Evolutionary conservation across 495 filamentous ascomycete species (phyloP).

Genomic region (Podospora tetraspora): DNA sequence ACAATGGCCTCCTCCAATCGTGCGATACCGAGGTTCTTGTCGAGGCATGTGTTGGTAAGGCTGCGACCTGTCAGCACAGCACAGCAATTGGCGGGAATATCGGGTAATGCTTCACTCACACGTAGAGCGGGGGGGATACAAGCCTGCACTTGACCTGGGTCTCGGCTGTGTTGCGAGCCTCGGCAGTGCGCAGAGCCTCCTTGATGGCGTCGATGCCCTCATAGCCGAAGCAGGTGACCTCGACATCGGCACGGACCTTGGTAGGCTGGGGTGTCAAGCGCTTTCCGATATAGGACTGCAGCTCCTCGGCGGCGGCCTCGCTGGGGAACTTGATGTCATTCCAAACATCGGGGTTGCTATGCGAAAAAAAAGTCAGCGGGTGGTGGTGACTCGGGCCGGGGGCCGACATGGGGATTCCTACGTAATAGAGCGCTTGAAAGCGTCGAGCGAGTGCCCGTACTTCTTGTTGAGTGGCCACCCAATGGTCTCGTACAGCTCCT

Average conservation of each 20-base stretch:
- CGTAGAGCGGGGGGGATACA: slow-evolving; percentile 91
- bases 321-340: slow-evolving; percentile 82
- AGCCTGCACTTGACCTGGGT: slow-evolving; percentile 95
- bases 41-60: slow-evolving; percentile 83
- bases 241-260: slow-evolving; percentile 95
- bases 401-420: slow-evolving; percentile 37
- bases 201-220: slow-evolving; percentile 99
- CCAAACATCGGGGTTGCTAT: slow-evolving; percentile 92
- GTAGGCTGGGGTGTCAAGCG: slow-evolving; percentile 93
- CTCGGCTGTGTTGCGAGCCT: slow-evolving; percentile 80
- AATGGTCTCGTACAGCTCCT: slow-evolving; percentile 87
- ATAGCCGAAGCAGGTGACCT: slow-evolving; percentile 97
- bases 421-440: slow-evolving; percentile 99
- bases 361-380: slow-evolving; percentile 7
- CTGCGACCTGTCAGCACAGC: slow-evolving; percentile 7
- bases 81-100: not conserved
- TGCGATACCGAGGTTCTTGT: slow-evolving; percentile 80
- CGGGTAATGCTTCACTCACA: slow-evolving; percentile 34
- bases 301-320: slow-evolving; percentile 77
- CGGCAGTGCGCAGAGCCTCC: slow-evolving; percentile 75
- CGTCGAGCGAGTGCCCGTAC: slow-evolving; percentile 93
- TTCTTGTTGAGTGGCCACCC: slow-evolving; percentile 97
- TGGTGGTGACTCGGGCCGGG: not conserved
- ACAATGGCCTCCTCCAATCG: slow-evolving; percentile 82
- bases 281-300: slow-evolving; percentile 90